Evolutionary conservation across 208 protist species (phyloP), one percentile per base, ranked within the genome.

Genomic region (Borovskyia barvae): DNA sequence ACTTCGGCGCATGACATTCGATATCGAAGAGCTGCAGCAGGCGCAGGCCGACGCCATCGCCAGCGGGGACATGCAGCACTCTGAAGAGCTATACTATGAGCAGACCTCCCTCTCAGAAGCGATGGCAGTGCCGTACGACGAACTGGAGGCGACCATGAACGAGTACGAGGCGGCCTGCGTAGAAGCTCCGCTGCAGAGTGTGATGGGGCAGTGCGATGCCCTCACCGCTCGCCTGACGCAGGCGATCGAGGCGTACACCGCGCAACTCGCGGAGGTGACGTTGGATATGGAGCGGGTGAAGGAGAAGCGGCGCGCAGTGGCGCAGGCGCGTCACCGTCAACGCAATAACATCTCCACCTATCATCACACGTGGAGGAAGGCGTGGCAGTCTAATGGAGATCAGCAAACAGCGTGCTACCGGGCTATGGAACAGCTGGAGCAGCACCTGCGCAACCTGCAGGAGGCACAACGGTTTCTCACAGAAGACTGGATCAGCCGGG

Each of bases 11-110:
- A 72, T 84, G 17, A 48, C 61, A 15, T 94, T 94, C 45, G 85
- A 92, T 43, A 69, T 80, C 2, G 73, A 91, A 32, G 82, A 88
- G 66, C 73, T 86, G 33, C 74, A 82, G 58, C 82, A 85, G 40
- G 75, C 78, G 30, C 88, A 94, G 60, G 68, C 82, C 56, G 61
- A 87, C 36, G 88, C 88, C 36, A 82, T 91, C 33, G 63, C 62
- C 1, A 78, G 84, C 55, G 88, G 88, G 22, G 85, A 94, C 42
- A 94, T 94, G 88, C 69, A 85, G 41, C 66, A 65, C 39, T 80
- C 77, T 2, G 88, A 94, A 63, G 65, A 84, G 19, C 56, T 94
- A 12, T 94, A 94, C 66, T 89, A 87, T 70, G 56, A 85, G 61
- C 73, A 87, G 54, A 80, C 73, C 19, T 64, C 72, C n/a, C 54